Percentiles rank a stretch among this genome's conserved stretches.
phyloP scores from a whole-genome alignment of 768 basidiomycete species.

The Tylopilus subfusipes region DNA sequence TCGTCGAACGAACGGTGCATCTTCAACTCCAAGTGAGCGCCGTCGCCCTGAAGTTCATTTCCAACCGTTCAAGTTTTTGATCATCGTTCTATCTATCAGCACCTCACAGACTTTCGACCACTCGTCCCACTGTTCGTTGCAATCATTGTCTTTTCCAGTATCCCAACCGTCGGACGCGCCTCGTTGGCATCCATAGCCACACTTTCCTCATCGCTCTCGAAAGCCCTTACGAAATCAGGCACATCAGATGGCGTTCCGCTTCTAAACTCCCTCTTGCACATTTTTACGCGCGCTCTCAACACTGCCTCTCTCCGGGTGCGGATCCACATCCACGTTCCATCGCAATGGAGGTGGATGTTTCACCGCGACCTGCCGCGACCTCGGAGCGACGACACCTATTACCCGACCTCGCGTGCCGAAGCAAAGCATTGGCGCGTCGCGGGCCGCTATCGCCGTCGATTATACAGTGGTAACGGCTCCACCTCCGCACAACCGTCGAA shows the following conservation, averaged over 20 bases:
- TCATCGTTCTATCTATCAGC: neutral
- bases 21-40: conserved; percentile 11
- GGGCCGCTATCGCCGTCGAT: conserved; percentile 23
- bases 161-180: conserved; percentile 5
- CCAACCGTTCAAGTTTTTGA: neutral
- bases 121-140: conserved; percentile 5
- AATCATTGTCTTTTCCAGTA: conserved; percentile 8
- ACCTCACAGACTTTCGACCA: neutral
- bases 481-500: neutral
- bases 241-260: neutral
- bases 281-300: conserved; percentile 13
- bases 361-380: neutral
- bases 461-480: conserved; percentile 22
- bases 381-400: conserved; percentile 9
- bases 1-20: conserved; percentile 9
- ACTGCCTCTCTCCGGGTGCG: conserved; percentile 15
- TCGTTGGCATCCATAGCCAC: conserved; percentile 1
- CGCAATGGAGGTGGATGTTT: conserved; percentile 9
- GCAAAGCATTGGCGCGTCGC: conserved; percentile 32
- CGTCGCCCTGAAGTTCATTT: neutral
- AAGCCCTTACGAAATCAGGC: conserved; percentile 1
- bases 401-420: conserved; percentile 25
- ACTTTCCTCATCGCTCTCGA: conserved; percentile 4
- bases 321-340: conserved; percentile 6
- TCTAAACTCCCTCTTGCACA: conserved; percentile 6